Evolutionary conservation across 495 filamentous ascomycete species (phyloP).

Genomic region (Xylaria venustula): DNA sequence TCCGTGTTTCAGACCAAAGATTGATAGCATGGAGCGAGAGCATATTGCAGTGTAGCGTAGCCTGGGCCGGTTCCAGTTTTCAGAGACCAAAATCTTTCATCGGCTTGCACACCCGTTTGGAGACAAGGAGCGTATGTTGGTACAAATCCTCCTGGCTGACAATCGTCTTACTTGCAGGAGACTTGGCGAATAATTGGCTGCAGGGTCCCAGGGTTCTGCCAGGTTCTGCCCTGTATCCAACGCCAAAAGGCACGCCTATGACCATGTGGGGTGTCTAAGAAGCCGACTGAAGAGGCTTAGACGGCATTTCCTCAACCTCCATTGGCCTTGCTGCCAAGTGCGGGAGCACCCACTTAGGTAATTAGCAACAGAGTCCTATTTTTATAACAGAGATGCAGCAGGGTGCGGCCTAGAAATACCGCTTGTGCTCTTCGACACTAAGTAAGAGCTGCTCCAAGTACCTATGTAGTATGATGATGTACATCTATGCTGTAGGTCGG

Average conservation of each 20-base stretch:
- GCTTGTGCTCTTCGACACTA: neutral
- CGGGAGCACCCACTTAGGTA: neutral
- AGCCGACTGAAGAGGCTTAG: slow-evolving; percentile 9
- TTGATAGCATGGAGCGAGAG: neutral
- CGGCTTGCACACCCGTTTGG: slow-evolving; percentile 3
- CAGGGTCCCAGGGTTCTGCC: slow-evolving; percentile 1
- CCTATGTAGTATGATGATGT: neutral
- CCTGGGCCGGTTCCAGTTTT: neutral
- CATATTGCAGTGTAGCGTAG: no score
- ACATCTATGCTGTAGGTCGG: neutral
- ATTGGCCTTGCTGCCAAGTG: slow-evolving; percentile 7
- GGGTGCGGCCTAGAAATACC: slow-evolving; percentile 7
- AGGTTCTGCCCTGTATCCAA: neutral
- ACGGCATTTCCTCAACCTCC: neutral
- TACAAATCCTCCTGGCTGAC: slow-evolving; percentile 7
- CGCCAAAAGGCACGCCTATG: slow-evolving; percentile 7
- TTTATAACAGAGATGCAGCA: slow-evolving; percentile 8
- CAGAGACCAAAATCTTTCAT: neutral
- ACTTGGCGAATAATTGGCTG: neutral
- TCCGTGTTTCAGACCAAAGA: slow-evolving; percentile 6
- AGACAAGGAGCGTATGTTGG: slow-evolving; percentile 8
- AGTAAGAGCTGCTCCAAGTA: neutral
- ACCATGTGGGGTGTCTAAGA: neutral
- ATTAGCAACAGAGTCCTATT: slow-evolving; percentile 14
- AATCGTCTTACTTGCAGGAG: slow-evolving; percentile 8